Conservation (phyloP, 352 stramenopile genomes). For the Pythium angustatum region DNA sequence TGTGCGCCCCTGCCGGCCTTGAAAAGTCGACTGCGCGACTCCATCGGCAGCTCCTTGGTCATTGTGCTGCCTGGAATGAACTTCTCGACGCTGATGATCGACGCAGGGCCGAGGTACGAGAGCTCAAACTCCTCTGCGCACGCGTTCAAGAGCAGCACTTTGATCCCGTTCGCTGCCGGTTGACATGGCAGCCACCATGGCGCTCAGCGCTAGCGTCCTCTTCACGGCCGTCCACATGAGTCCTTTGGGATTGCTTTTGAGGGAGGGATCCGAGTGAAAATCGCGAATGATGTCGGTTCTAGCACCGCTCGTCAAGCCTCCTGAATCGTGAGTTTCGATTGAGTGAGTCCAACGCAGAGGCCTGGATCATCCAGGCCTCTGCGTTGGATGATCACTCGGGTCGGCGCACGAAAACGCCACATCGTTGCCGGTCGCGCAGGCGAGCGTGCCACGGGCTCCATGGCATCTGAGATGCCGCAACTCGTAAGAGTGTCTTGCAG, state of each 20-base stretch:
- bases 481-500: too few relatives aligned
- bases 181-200: neutral
- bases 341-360: too few relatives aligned
- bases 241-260: too few relatives aligned
- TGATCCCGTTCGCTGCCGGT: constrained; percentile 9
- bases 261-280: constrained; percentile 3
- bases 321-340: too few relatives aligned
- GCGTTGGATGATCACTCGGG: too few relatives aligned
- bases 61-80: constrained; percentile 11
- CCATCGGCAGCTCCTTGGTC: constrained; percentile 18
- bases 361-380: neutral
- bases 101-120: constrained; percentile 9
- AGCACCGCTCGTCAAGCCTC: too few relatives aligned
- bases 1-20: constrained; percentile 22
- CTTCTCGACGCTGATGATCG: constrained; percentile 17
- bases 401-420: too few relatives aligned
- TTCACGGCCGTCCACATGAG: constrained; percentile 20
- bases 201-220: neutral
- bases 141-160: constrained; percentile 27
- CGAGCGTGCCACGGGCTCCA: too few relatives aligned
- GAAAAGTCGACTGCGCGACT: constrained; percentile 18
- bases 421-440: neutral
- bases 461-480: too few relatives aligned
- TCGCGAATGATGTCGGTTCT: constrained; percentile 18
- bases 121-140: constrained; percentile 25